phyloP scores from a whole-genome alignment of 805 yeast species.

The Ogataea siamensis region DNA sequence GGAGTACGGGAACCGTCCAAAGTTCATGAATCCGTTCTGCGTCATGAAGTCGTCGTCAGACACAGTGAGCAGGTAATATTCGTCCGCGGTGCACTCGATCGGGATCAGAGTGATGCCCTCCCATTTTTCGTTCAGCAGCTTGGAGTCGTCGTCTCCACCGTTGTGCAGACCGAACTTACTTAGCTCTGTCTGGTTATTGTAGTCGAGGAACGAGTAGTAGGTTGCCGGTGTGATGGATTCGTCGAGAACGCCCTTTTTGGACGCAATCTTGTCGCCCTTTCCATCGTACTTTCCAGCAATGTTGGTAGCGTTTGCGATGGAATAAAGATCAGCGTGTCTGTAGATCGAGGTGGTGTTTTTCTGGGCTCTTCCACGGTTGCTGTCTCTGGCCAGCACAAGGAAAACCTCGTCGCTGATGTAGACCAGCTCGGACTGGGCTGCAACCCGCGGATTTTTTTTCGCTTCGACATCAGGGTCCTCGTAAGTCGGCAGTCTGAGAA shows the following conservation, averaged over 20 bases:
- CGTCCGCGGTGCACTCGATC: constrained; percentile 31
- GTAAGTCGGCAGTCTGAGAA: constrained; percentile 30
- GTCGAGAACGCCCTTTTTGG: constrained; percentile 25
- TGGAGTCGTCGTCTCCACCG: constrained; percentile 30
- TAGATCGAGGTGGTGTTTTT: constrained; percentile 26
- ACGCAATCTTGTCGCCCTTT: constrained; percentile 27
- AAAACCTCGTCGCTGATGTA: constrained; percentile 29
- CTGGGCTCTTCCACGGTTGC: constrained; percentile 25
- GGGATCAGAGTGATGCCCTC: constrained; percentile 34
- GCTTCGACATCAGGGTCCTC: constrained; percentile 20
- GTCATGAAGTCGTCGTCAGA: constrained; percentile 35
- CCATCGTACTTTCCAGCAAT: constrained; percentile 31
- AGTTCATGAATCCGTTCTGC: constrained; percentile 30
- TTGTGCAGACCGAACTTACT: constrained; percentile 34
- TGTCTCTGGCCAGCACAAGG: constrained; percentile 33
- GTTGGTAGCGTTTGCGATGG: constrained; percentile 30
- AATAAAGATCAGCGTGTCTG: constrained; percentile 32
- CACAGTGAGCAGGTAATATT: constrained; percentile 27
- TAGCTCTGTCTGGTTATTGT: constrained; percentile 27
- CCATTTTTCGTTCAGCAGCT: constrained; percentile 34
- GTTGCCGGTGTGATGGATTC: constrained; percentile 28
- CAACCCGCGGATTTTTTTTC: constrained; percentile 28
- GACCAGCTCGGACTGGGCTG: constrained; percentile 33
- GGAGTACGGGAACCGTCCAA: constrained; percentile 28
- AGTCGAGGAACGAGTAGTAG: constrained; percentile 28